These are phyloP conservation scores for Thermothielavioides terrestris DNA, from an alignment of 495 filamentous ascomycete genomes.

Conservation along the genomic window DNA sequence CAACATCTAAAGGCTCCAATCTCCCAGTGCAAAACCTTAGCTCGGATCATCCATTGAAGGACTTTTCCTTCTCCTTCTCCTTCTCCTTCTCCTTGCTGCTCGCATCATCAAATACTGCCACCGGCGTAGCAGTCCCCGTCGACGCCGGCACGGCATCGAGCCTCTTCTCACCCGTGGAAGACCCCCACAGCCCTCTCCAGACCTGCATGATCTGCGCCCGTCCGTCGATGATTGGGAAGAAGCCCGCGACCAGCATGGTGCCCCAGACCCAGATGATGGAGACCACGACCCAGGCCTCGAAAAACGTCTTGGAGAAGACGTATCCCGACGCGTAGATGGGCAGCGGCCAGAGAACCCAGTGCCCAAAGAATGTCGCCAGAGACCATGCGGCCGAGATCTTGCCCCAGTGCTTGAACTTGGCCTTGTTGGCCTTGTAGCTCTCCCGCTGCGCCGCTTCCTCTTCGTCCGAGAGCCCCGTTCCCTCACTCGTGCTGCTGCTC, in stretches of 20 bases:
- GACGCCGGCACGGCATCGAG: background rate
- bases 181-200: background rate
- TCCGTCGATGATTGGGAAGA: background rate
- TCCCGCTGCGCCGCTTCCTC: background rate
- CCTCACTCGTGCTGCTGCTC: background rate
- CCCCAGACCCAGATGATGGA: background rate
- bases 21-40: too few species aligned
- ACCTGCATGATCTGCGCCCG: background rate
- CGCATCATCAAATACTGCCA: background rate
- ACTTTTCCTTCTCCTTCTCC: too few species aligned
- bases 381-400: background rate
- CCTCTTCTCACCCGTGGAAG: too few species aligned
- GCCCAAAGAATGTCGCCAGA: background rate
- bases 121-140: background rate
- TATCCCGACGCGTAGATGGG: background rate
- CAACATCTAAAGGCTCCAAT: too few species aligned
- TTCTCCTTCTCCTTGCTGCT: background rate
- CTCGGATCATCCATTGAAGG: too few species aligned
- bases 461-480: background rate
- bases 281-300: background rate
- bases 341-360: background rate
- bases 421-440: background rate
- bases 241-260: background rate
- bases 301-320: background rate
- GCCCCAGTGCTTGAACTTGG: background rate